Evolutionary conservation across 2,329 filamentous ascomycete genomes (phyloP).

Genomic region (Aspergillus sclerotialis): DNA sequence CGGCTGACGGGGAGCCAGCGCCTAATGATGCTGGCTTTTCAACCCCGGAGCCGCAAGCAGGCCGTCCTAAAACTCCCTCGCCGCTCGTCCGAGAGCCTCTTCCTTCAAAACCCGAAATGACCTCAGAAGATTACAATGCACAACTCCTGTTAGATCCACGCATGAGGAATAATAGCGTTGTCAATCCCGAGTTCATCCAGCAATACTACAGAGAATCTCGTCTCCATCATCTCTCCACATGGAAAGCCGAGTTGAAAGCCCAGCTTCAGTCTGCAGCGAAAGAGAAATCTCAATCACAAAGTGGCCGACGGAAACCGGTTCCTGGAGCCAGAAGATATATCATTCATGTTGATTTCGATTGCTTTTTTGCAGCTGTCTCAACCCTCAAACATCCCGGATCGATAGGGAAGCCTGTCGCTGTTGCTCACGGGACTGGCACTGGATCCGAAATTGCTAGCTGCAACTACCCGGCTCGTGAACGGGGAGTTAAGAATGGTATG

Average conservation of each 20-base stretch:
- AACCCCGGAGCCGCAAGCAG: constrained; percentile 1
- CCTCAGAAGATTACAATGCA: constrained; percentile 89
- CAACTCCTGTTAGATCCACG: constrained; percentile 75
- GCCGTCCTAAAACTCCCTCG: constrained; percentile 3
- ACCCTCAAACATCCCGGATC: constrained; percentile 69
- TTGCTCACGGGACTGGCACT: constrained; percentile 77
- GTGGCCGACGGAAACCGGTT: constrained; percentile 45
- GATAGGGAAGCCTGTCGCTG: constrained; percentile 71
- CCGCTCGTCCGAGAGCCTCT: constrained; percentile 14
- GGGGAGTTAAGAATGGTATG: constrained; percentile 95
- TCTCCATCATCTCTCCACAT: constrained; percentile 87
- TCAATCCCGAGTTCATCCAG: constrained; percentile 86
- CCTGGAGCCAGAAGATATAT: constrained; percentile 69
- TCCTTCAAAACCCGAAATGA: constrained; percentile 47
- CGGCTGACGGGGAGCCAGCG: not conserved
- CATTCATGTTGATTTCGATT: constrained; percentile 95
- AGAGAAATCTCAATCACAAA: constrained; percentile 52
- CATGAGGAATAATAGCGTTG: constrained; percentile 79
- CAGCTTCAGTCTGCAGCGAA: constrained; percentile 73
- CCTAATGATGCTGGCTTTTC: not conserved
- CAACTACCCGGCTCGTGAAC: constrained; percentile 83
- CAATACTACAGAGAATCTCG: constrained; percentile 95
- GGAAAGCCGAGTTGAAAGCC: constrained; percentile 92
- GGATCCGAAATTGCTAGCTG: constrained; percentile 96
- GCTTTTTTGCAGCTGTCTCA: constrained; percentile 95